Evolutionary conservation across 371 early-diverging fungal genomes (phyloP).

Genomic region (Apophysomyces trapeziformis): DNA sequence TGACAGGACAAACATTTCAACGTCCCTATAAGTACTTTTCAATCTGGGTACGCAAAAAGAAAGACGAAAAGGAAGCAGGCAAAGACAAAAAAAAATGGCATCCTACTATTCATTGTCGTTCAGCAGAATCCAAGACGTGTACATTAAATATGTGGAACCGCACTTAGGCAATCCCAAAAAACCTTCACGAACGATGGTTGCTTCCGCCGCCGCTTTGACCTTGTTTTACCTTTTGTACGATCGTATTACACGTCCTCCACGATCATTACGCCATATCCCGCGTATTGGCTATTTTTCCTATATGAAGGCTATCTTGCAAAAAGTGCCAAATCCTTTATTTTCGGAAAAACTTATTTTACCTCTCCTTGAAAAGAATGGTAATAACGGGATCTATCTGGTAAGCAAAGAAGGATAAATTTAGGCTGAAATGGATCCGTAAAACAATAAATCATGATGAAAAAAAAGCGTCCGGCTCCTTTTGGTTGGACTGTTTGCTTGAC

Average conservation of each 20-base stretch:
- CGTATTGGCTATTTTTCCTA: constrained; percentile 13
- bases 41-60: not conserved
- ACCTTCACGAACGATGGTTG: not conserved
- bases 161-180: not conserved
- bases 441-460: no score
- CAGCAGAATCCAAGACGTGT: not conserved
- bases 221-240: constrained; percentile 9
- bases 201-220: constrained; percentile 8
- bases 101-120: not conserved
- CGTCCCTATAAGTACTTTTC: no score
- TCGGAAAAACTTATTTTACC: not conserved
- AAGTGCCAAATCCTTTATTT: not conserved
- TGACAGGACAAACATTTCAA: no score
- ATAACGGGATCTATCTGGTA: constrained; percentile 14
- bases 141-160: not conserved
- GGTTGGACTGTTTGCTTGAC: constrained; percentile 22
- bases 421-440: not conserved
- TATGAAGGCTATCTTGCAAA: not conserved
- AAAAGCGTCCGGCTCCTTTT: constrained; percentile 4
- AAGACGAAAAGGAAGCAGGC: not conserved
- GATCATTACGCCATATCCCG: constrained; percentile 20
- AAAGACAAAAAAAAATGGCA: not conserved
- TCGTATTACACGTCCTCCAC: constrained; percentile 16
- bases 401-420: not conserved
- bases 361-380: not conserved